These are phyloP conservation scores for Fusarium newnesense DNA, from an alignment of 2,329 filamentous ascomycete species.

Conservation along the genomic window DNA sequence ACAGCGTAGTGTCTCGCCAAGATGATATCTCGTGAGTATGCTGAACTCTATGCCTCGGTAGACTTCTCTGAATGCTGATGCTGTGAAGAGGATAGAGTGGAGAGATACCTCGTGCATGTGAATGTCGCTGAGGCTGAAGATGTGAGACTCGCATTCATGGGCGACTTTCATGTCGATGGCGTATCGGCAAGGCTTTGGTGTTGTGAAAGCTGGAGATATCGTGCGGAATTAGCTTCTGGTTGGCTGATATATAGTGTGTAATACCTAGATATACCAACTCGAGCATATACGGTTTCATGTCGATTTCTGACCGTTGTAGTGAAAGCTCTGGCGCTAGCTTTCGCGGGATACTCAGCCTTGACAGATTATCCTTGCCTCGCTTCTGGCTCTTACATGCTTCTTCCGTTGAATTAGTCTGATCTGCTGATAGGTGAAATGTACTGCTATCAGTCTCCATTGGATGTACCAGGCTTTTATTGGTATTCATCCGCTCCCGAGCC, in stretches of 20 bases:
- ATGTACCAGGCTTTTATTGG: rapidly evolving
- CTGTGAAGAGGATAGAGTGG: neutral
- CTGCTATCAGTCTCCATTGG: rapidly evolving
- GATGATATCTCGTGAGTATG: neutral
- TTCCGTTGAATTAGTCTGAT: rapidly evolving
- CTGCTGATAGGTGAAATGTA: rapidly evolving
- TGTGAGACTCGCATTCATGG: neutral
- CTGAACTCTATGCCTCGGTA: neutral
- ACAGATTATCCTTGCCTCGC: rapidly evolving
- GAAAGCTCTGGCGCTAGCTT: neutral
- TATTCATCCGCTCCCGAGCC: rapidly evolving
- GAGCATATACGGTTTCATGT: neutral
- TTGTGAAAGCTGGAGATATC: neutral
- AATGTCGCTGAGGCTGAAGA: neutral
- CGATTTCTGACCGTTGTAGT: neutral
- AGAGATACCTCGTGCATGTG: neutral
- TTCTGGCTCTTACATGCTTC: neutral
- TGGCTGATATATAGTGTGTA: rapidly evolving
- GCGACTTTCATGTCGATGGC: neutral
- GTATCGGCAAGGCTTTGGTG: neutral
- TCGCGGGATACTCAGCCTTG: neutral
- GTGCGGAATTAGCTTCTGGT: neutral
- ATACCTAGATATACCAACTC: neutral
- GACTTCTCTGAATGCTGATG: neutral
- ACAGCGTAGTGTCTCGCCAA: neutral